These are phyloP conservation scores for Trichoderma virens DNA, from an alignment of 495 filamentous ascomycete genomes.

Conservation along the genomic window DNA sequence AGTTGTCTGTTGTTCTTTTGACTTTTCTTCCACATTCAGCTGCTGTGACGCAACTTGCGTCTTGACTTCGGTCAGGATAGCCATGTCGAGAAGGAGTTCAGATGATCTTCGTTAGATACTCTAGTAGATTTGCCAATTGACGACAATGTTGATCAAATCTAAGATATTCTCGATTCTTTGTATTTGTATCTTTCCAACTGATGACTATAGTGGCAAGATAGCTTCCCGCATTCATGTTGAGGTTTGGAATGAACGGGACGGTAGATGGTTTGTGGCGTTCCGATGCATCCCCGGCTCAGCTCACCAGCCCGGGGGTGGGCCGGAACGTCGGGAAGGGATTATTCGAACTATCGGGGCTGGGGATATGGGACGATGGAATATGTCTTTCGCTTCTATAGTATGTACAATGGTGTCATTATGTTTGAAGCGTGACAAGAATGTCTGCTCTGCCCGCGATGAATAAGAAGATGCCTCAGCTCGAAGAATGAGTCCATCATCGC, in stretches of 20 bases:
- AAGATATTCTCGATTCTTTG: not conserved
- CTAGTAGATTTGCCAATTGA: not conserved
- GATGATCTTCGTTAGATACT: too few relatives aligned
- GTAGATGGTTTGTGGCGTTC: not conserved
- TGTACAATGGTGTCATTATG: not conserved
- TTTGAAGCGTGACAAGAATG: not conserved
- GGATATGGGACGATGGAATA: not conserved
- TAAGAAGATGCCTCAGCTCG: not conserved
- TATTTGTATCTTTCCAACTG: not conserved
- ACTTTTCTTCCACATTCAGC: not conserved
- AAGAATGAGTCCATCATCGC: not conserved
- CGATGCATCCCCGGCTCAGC: not conserved
- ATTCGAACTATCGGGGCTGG: not conserved
- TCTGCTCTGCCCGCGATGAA: not conserved
- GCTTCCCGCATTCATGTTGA: too few relatives aligned
- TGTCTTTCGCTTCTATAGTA: not conserved
- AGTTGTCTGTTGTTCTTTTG: not conserved
- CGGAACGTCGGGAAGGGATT: not conserved
- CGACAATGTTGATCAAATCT: not conserved
- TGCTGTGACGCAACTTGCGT: not conserved
- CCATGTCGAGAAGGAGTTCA: not conserved
- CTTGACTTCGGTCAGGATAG: not conserved
- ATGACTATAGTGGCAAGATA: too few relatives aligned
- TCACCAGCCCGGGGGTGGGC: not conserved
- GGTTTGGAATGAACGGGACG: not conserved